Base-by-base conservation (phyloP, 352 stramenopile species). In the Phytophthora fragariaefolia region DNA sequence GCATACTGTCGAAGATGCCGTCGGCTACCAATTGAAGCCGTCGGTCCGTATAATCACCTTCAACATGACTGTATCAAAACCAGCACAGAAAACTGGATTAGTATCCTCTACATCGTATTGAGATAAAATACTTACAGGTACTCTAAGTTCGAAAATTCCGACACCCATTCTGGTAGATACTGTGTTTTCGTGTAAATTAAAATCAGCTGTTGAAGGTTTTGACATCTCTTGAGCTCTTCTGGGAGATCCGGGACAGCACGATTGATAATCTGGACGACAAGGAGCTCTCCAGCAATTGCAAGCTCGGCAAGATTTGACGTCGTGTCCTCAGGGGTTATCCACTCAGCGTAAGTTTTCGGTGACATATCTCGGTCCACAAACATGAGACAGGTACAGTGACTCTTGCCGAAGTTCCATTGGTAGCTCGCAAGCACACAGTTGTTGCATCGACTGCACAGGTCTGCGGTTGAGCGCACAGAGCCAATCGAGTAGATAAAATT, bases 241-340 rank as follows among this genome's bases (percentile, higher is more conserved):
- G 72, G 77, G 2, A 85, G 23, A 9, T 57, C 51, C 4, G 71
- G 59, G 0, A 83, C n/a, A 28, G 61, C 64, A 4, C 61, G 68
- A 28, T 85, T 85, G 49, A 81, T 71, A 42, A 85, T 66, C 49
- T 81, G 69, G 17, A 85, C 64, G 5, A 66, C 67, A 6, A 59
- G 66, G 10, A 85, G 50, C 3, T 85, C 52, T 1, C 74, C 77
- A 6, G 66, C 62, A 13, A 55, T 30, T 0, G 77, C 71, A 1
- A 82, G 27, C 2, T 60, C 42, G 1, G 51, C 40, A 0, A 85
- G 63, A 17, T 75, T 45, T 0, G 27, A 40, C 1, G 74, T 73
- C 10, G 57, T 60, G 27, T 82, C 72, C 0, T 63, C 55, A 1
- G 74, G 68, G 10, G 74, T 52, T 0, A 60, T 50, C 77, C 74